A percentile compares a stretch with the other conserved stretches of the same genome.
Evolutionary conservation across 768 basidiomycete species (phyloP).

Genomic region (Favolaschia claudopus): DNA sequence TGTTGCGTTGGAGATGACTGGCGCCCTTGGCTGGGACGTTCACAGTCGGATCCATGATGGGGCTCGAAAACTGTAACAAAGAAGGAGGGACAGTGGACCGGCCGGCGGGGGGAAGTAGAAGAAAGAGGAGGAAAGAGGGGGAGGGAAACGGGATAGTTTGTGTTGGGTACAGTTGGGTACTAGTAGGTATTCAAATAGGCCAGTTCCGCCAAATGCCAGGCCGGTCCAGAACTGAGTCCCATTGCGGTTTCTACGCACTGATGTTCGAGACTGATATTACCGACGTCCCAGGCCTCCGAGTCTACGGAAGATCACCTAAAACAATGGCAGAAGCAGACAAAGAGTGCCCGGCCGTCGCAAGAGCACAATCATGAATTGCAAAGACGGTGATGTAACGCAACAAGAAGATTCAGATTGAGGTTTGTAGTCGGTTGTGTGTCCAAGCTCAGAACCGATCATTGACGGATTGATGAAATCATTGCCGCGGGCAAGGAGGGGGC

Average conservation of each 20-base stretch:
- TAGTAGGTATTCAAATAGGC: slow-evolving; percentile 4
- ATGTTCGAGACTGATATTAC: slow-evolving; percentile 22
- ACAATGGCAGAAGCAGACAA: no score
- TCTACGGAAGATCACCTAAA: no score
- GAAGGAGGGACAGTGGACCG: slow-evolving; percentile 42
- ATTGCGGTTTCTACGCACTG: slow-evolving; percentile 15
- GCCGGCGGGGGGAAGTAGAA: slow-evolving; percentile 56
- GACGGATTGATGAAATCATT: no score
- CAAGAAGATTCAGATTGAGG: no score
- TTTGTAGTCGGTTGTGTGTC: no score
- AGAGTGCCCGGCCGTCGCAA: no score
- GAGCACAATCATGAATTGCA: no score
- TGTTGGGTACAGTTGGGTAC: not conserved
- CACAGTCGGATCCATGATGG: slow-evolving; percentile 45
- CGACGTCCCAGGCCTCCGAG: no score
- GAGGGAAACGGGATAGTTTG: slow-evolving; percentile 14
- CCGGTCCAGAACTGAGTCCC: slow-evolving; percentile 18
- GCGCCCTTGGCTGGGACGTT: slow-evolving; percentile 41
- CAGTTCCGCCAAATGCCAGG: slow-evolving; percentile 13
- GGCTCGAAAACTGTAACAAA: slow-evolving; percentile 49
- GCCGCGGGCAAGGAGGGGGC: no score
- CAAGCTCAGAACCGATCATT: no score
- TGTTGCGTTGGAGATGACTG: slow-evolving; percentile 79
- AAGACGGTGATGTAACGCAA: no score
- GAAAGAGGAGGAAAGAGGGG: slow-evolving; percentile 36